Percentiles rank a stretch among this genome's conserved stretches.
These are phyloP conservation scores for Insectozyma bohioensis DNA, from an alignment of 1,139 yeast genomes.

Conservation along the genomic window DNA sequence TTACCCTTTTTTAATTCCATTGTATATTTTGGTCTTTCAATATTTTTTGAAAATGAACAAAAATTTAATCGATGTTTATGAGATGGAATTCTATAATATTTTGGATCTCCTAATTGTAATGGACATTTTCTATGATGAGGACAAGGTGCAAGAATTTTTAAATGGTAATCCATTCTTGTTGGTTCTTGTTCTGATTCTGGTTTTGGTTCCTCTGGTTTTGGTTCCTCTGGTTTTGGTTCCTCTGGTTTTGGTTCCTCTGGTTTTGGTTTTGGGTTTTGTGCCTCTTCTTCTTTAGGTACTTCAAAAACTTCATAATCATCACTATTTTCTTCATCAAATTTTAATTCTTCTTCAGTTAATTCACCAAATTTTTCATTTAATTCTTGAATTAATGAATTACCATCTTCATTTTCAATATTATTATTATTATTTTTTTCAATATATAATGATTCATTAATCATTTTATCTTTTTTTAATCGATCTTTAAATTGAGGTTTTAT, in stretches of 20 bases:
- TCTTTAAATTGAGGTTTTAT: conserved; percentile 34
- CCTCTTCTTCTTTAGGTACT: conserved; percentile 1
- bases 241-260: too few relatives aligned
- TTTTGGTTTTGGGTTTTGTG: too few relatives aligned
- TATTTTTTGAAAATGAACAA: conserved; percentile 74
- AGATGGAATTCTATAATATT: conserved; percentile 59
- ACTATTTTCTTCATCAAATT: conserved; percentile 47
- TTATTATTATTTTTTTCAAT: conserved; percentile 33
- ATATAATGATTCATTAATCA: conserved; percentile 34
- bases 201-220: too few relatives aligned
- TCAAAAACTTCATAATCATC: conserved; percentile 39
- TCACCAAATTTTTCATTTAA: conserved; percentile 36
- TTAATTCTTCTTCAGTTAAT: conserved; percentile 43
- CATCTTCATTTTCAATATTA: conserved; percentile 23
- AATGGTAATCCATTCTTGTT: conserved; percentile 47
- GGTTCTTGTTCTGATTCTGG: conserved; percentile 5
- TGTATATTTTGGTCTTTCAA: conserved; percentile 74
- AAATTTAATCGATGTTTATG: conserved; percentile 64
- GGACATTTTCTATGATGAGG: conserved; percentile 89
- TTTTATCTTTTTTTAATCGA: conserved; percentile 34
- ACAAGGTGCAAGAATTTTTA: conserved; percentile 83
- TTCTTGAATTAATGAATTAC: conserved; percentile 13
- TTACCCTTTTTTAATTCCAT: conserved; percentile 84
- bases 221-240: too few relatives aligned
- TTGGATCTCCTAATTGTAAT: conserved; percentile 73